phyloP scores from a whole-genome alignment of 2,329 filamentous ascomycete species.

The Fonsecaea monophora region DNA sequence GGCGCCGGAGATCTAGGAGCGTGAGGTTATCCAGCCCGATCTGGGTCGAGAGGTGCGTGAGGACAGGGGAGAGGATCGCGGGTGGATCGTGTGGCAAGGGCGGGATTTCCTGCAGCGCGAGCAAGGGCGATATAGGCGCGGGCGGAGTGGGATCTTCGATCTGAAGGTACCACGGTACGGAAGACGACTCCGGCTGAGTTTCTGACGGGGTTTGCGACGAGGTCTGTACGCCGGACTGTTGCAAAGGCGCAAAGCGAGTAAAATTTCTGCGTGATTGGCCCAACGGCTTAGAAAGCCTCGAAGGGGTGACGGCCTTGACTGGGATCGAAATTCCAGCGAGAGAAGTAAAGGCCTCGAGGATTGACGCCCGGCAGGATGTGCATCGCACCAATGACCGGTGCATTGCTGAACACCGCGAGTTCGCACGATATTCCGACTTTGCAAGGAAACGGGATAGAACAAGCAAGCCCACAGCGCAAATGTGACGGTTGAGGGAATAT shows the following conservation, averaged over 20 bases:
- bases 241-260: slow-evolving; percentile 8
- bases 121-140: slow-evolving; percentile 50
- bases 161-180: slow-evolving; percentile 84
- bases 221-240: slow-evolving; percentile 1
- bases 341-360: slow-evolving; percentile 38
- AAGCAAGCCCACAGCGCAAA: neutral
- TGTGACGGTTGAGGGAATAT: neutral
- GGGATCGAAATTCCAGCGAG: slow-evolving; percentile 32
- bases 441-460: neutral
- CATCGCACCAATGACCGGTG: slow-evolving; percentile 31
- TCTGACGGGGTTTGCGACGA: slow-evolving; percentile 10
- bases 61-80: slow-evolving; percentile 70
- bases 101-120: slow-evolving; percentile 64
- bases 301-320: neutral
- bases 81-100: slow-evolving; percentile 73
- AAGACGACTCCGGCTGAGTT: slow-evolving; percentile 10
- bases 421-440: neutral
- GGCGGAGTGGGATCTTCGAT: slow-evolving; percentile 60
- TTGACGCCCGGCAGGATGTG: slow-evolving; percentile 31
- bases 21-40: slow-evolving; percentile 83
- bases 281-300: neutral
- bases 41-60: slow-evolving; percentile 81
- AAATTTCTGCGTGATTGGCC: neutral
- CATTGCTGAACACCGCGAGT: slow-evolving; percentile 22
- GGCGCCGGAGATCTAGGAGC: slow-evolving; percentile 79